phyloP scores from a whole-genome alignment of 768 basidiomycete genomes.

The Tephrocybe sp. region DNA sequence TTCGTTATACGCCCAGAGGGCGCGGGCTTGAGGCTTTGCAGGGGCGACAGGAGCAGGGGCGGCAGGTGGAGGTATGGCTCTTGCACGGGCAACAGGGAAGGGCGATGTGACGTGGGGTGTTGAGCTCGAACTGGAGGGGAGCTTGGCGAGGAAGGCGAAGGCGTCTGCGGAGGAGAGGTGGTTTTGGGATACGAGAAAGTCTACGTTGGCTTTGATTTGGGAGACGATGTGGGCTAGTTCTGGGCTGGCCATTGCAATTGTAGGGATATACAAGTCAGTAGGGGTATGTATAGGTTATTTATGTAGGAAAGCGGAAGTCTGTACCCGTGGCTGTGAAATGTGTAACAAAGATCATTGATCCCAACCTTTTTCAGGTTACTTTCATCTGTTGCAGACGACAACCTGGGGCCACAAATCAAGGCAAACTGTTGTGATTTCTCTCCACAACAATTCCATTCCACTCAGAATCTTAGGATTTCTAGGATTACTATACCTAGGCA shows the following conservation, averaged over 20 bases:
- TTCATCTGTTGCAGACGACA: no score
- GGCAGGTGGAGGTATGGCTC: neutral
- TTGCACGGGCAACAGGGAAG: neutral
- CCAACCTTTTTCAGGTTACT: no score
- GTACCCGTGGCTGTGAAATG: neutral
- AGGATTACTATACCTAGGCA: no score
- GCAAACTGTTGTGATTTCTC: no score
- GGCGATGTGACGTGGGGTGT: neutral
- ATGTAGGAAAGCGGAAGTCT: no score
- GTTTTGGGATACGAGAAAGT: constrained; percentile 54
- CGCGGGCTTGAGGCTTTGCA: constrained; percentile 39
- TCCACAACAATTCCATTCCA: no score
- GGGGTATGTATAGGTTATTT: no score
- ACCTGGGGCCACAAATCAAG: no score
- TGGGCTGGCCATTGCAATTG: constrained; percentile 3
- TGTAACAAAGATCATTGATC: no score
- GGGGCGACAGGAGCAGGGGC: constrained; percentile 2
- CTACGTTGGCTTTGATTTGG: constrained; percentile 54
- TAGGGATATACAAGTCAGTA: neutral
- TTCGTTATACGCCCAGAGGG: constrained; percentile 68
- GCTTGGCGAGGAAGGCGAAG: constrained; percentile 44
- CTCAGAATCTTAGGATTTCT: no score
- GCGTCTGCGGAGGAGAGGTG: constrained; percentile 51
- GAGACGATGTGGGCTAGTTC: constrained; percentile 53
- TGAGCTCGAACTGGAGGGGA: constrained; percentile 24